Percentiles rank a stretch among this genome's conserved stretches.
These are phyloP conservation scores for Chenopodium album DNA, from an alignment of 148 eudicot genomes.

Conservation along the genomic window DNA sequence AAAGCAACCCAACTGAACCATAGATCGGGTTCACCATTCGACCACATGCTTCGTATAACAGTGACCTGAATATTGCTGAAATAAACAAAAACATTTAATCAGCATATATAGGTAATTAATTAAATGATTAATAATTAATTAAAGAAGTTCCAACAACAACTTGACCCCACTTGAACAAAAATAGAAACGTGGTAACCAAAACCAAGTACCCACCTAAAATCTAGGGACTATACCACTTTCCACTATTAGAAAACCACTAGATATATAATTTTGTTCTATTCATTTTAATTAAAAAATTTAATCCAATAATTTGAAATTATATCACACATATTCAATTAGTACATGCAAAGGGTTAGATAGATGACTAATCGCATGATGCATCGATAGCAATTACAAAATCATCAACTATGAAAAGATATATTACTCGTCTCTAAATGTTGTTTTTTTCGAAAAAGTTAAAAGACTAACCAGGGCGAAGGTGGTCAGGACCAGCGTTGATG, in stretches of 20 bases:
- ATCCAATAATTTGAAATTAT: background rate
- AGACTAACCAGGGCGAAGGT: slow-evolving; percentile 71
- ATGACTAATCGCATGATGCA: background rate
- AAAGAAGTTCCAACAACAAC: slow-evolving; percentile 4
- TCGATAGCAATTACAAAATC: background rate
- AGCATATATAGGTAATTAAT: slow-evolving; percentile 5
- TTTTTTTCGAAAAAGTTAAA: too few relatives aligned
- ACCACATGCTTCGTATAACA: slow-evolving; percentile 81
- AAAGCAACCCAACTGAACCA: slow-evolving; percentile 72
- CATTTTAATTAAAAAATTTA: background rate
- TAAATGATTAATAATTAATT: background rate
- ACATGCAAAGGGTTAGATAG: background rate
- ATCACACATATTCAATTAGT: too few relatives aligned
- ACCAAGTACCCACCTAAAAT: background rate
- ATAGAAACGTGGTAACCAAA: slow-evolving; percentile 18
- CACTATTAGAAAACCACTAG: background rate
- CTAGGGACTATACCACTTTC: slow-evolving; percentile 11
- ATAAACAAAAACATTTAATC: background rate
- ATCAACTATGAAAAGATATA: too few relatives aligned
- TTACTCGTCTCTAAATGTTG: too few relatives aligned
- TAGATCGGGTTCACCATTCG: slow-evolving; percentile 76
- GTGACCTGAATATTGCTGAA: slow-evolving; percentile 68
- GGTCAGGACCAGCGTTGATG: slow-evolving; percentile 63
- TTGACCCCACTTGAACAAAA: slow-evolving; percentile 11
- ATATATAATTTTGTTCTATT: background rate